Conservation (phyloP, 805 yeast genomes). For the Ogataea minuta region DNA sequence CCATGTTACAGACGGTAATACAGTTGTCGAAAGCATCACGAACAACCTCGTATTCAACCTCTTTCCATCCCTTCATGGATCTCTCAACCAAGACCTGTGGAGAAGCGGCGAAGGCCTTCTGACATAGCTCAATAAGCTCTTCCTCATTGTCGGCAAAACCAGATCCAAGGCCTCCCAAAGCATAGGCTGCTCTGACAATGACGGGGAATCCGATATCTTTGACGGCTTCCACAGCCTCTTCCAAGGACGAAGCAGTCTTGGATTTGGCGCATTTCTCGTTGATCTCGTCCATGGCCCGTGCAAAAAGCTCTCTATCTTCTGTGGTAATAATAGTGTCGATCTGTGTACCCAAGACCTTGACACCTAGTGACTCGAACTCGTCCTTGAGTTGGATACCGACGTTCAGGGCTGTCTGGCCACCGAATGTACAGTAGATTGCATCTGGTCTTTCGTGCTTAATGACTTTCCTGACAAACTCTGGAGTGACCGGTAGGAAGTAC, state of each 20-base stretch:
- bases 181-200: conserved; percentile 95
- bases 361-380: conserved; percentile 89
- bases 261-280: conserved; percentile 95
- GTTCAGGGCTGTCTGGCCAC: conserved; percentile 97
- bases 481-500: conserved; percentile 94
- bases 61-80: conserved; percentile 99
- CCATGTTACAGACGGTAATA: conserved; percentile 99
- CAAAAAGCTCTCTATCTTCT: conserved; percentile 96
- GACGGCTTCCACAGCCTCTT: conserved; percentile 84
- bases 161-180: conserved; percentile 96
- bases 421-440: conserved; percentile 94
- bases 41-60: conserved; percentile 97
- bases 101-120: conserved; percentile 89
- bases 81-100: conserved; percentile 95
- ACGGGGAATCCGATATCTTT: conserved; percentile 89
- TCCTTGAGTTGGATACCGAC: conserved; percentile 96
- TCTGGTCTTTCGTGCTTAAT: conserved; percentile 95
- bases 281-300: conserved; percentile 92
- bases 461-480: conserved; percentile 95
- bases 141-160: conserved; percentile 91
- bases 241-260: conserved; percentile 73
- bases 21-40: conserved; percentile 97
- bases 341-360: conserved; percentile 93
- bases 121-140: conserved; percentile 80
- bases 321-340: conserved; percentile 95